Base-by-base conservation (phyloP, 352 stramenopile species). In the Pythium sp. region DNA sequence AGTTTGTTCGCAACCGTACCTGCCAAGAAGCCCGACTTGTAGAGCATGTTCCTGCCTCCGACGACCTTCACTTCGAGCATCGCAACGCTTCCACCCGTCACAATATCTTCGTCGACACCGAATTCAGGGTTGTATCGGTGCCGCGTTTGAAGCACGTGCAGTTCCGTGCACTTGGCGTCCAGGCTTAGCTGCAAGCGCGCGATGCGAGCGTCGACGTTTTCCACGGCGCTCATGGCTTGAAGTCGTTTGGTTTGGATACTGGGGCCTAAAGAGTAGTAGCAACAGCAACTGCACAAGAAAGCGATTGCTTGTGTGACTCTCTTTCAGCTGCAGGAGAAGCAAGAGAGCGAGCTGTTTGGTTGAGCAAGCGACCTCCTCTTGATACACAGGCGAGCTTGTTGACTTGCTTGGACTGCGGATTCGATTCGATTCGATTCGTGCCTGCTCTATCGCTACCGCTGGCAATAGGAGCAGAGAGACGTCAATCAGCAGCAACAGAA, bases 201-300 rank as follows among this genome's bases (percentile, higher is more conserved):
- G 41, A 91, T 81, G 26, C 79, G 82, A 53, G 67, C 76, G 22
- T 78, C 81, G n/a, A 89, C 79, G 72, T 91, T 82, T 57, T 91
- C 82, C 43, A 91, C 82, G 12, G 78, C 79, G 67, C 82, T 91
- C 82, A 91, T 90, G 26, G 3, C 24, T 34, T 61, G 22, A 24
- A 55, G 4, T 20, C 34, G 34, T 5, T 43, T 26, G 18, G 15
- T 34, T 60, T 5, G 28, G 28, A 38, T 26, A 12, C 18, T 38
- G 28, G 28, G 24, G 28, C 20, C 20, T 30, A 3, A 32, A 32
- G 20, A 8, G 18, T n/a, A 47, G 32, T 47, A 3, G n/a, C 49
- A 30, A 11, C 18, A 51, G 5, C 41, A n/a, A 49, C 41, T 49
- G 6, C 6, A 51, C 30, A n/a, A n/a, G 18, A n/a, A 49, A n/a